Evolutionary conservation across 2,329 filamentous ascomycete species (phyloP).

Genomic region (Alternaria arbusti): DNA sequence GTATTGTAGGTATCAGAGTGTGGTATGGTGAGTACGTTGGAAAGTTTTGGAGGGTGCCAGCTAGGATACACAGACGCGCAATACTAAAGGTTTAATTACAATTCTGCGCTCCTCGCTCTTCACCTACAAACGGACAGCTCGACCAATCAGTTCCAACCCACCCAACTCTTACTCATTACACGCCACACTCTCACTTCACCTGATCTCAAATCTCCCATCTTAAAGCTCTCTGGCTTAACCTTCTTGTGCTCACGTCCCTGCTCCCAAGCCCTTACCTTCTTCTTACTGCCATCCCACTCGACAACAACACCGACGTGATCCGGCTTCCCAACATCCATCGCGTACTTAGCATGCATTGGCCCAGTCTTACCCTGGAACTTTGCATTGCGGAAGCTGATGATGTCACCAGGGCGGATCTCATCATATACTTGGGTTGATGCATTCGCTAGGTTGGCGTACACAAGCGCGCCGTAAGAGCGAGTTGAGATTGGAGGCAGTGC

Average conservation of each 20-base stretch:
- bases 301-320: slow-evolving; percentile 89
- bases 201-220: slow-evolving; percentile 86
- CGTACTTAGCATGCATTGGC: slow-evolving; percentile 94
- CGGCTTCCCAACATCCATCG: slow-evolving; percentile 82
- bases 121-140: neutral
- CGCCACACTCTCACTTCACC: slow-evolving; percentile 98
- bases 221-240: slow-evolving; percentile 91
- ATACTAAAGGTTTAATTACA: neutral
- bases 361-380: slow-evolving; percentile 96
- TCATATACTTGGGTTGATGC: slow-evolving; percentile 88
- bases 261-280: slow-evolving; percentile 95
- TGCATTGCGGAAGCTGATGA: slow-evolving; percentile 90
- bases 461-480: slow-evolving; percentile 85
- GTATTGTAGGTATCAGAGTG: neutral
- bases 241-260: slow-evolving; percentile 94
- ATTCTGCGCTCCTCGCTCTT: neutral
- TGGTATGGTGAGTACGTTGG: neutral
- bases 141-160: slow-evolving; percentile 69
- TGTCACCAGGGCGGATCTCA: slow-evolving; percentile 91
- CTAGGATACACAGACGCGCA: neutral
- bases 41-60: neutral
- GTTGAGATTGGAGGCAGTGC: slow-evolving; percentile 85
- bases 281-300: slow-evolving; percentile 98
- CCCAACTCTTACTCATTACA: slow-evolving; percentile 89
- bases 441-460: slow-evolving; percentile 95